These are phyloP conservation scores for Thyridium curvatum DNA, from an alignment of 2,329 filamentous ascomycete genomes.

Conservation along the genomic window DNA sequence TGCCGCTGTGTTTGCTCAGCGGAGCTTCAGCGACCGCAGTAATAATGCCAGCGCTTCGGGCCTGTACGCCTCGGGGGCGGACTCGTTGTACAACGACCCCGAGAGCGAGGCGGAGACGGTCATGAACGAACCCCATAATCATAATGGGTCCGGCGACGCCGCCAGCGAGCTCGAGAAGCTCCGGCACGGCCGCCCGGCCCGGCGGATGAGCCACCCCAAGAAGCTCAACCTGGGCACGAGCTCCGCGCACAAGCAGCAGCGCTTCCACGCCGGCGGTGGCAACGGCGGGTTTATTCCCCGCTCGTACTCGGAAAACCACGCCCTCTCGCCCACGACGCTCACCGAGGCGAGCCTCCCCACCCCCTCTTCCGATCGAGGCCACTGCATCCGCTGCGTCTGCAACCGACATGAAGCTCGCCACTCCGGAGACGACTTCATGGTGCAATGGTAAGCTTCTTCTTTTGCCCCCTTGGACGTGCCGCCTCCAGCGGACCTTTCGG, in stretches of 20 bases:
- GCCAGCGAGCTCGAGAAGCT: constrained; percentile 55
- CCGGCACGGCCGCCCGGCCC: constrained; percentile 42
- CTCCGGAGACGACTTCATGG: constrained; percentile 48
- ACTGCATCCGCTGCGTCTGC: constrained; percentile 50
- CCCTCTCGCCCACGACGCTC: constrained; percentile 45
- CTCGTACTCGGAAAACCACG: constrained; percentile 23
- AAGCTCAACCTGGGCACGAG: constrained; percentile 1
- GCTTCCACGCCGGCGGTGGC: constrained; percentile 20
- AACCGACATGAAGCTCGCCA: constrained; percentile 31
- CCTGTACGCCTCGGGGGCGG: constrained; percentile 17
- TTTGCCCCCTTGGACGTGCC: no score
- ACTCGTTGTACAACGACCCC: constrained; percentile 27
- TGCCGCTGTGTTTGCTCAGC: constrained; percentile 17
- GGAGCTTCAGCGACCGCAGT: constrained; percentile 44
- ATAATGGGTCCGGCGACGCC: constrained; percentile 41
- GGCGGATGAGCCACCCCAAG: constrained; percentile 12
- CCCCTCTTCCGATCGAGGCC: constrained; percentile 30
- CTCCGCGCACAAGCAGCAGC: constrained; percentile 8
- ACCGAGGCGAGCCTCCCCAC: constrained; percentile 42
- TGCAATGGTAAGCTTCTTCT: constrained; percentile 50
- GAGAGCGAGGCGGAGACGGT: constrained; percentile 57
- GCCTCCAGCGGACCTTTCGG: no score
- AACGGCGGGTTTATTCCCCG: constrained; percentile 16
- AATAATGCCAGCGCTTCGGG: constrained; percentile 28
- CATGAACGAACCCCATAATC: constrained; percentile 34